Percentiles rank a stretch among this genome's conserved stretches.
These are phyloP conservation scores for Chimonanthus praecox DNA, from an alignment of 164 flowering plant genomes.

Conservation along the genomic window DNA sequence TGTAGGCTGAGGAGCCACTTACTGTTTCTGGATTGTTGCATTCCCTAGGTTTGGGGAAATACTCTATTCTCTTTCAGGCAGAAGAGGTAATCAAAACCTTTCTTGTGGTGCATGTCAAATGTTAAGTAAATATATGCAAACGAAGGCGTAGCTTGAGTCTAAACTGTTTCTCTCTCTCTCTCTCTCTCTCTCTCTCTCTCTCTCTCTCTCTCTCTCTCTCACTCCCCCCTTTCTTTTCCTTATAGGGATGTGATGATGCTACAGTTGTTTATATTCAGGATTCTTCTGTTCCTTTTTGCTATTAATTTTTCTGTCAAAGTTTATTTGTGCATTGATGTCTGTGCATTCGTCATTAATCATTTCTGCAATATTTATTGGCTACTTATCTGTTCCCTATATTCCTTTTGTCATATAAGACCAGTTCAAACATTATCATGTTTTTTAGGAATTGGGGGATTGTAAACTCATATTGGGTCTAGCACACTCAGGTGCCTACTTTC, in stretches of 20 bases:
- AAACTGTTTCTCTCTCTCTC: neutral
- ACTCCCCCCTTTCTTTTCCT: neutral
- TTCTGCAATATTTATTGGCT: neutral
- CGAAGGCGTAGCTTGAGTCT: neutral
- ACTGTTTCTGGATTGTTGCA: conserved; percentile 61
- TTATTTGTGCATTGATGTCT: neutral
- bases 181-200: neutral
- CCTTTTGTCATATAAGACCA: neutral
- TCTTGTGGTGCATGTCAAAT: neutral
- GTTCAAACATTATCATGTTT: no score
- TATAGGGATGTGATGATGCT: no score
- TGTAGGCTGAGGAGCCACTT: conserved; percentile 53
- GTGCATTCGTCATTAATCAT: neutral
- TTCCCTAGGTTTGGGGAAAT: conserved; percentile 68
- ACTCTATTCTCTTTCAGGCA: conserved; percentile 59
- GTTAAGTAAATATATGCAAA: neutral
- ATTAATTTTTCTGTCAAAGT: neutral
- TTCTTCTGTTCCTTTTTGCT: neutral
- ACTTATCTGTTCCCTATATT: neutral
- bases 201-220: neutral
- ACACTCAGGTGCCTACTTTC: no score
- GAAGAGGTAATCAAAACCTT: conserved; percentile 54
- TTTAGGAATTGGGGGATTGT: no score
- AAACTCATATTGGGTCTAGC: no score
- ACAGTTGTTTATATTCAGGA: no score